Conservation (phyloP, 2,329 filamentous ascomycete species). For the Xylaria sp. region DNA sequence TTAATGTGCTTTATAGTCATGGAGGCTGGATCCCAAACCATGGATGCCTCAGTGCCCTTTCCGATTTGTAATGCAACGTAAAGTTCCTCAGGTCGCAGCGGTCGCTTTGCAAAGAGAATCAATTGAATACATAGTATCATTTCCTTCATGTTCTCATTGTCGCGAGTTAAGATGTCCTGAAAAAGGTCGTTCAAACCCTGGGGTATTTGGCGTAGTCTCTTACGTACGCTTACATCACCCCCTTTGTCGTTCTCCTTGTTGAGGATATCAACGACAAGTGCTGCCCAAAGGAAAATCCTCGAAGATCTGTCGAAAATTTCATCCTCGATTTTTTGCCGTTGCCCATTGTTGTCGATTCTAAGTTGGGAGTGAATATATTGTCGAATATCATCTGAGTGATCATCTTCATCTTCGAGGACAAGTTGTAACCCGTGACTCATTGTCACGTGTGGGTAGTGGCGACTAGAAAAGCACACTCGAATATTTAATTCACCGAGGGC, state of each 20-base stretch:
- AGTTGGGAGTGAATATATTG: slow-evolving; percentile 48
- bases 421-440: slow-evolving; percentile 44
- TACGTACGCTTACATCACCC: slow-evolving; percentile 39
- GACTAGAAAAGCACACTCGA: slow-evolving; percentile 40
- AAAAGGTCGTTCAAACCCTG: slow-evolving; percentile 59
- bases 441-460: slow-evolving; percentile 58
- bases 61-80: slow-evolving; percentile 55
- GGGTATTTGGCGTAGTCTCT: slow-evolving; percentile 51
- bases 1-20: slow-evolving; percentile 42
- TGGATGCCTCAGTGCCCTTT: slow-evolving; percentile 31
- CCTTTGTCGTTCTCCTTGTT: slow-evolving; percentile 50
- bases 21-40: slow-evolving; percentile 42
- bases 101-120: slow-evolving; percentile 60
- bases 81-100: slow-evolving; percentile 56
- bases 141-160: slow-evolving; percentile 53
- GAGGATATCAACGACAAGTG: slow-evolving; percentile 53
- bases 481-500: background rate
- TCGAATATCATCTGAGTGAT: slow-evolving; percentile 44
- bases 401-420: slow-evolving; percentile 42
- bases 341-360: slow-evolving; percentile 32
- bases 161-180: slow-evolving; percentile 59
- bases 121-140: slow-evolving; percentile 61
- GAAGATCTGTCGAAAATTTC: slow-evolving; percentile 52
- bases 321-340: slow-evolving; percentile 34
- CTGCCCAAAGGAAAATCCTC: slow-evolving; percentile 58